Base-by-base conservation (phyloP, 2,329 filamentous ascomycete species). In the Trichoderma koningii region DNA sequence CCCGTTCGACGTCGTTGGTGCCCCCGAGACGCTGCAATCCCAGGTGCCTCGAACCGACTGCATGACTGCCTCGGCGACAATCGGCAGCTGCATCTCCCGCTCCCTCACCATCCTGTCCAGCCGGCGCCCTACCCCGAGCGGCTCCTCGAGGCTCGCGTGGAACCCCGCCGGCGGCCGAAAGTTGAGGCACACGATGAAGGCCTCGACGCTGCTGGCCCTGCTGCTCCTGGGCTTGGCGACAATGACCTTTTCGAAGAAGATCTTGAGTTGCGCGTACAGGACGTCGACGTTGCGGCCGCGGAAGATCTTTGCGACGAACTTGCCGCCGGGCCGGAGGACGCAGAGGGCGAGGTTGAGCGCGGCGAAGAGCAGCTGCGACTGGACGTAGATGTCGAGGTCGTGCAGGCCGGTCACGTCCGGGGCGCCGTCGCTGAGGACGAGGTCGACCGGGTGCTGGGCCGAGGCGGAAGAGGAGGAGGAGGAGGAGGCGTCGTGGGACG, bases 281-380 rank as follows among this genome's bases (percentile, higher is more conserved):
- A 98, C 82, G 74, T 98, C 95, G n/a, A 98, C 93, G 72, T 98
- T 95, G 71, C 93, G 89, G 17, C 92, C 93, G 17, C 95, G 83
- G 80, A 99, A 99, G 67, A 99, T 97, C 81, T 99, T 99, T 66
- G 95, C 95, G 7, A 99, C 94, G 71, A 99, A 99, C 73, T 92
- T 96, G 68, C 95, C 95, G 50, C 95, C 95, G 0, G 93, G 93
- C 66, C 91, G 90, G 23, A 99, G 85, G 14, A 99, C 93, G 74
- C 94, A 96, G 14, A 97, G 86, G 0, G 95, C 93, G 3, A 99
- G 86, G 76, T 97, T 97, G 21, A 99, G 85, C 0, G 95, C 95
- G 0, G 94, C 92, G 77, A 96, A 97, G 56, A 99, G 88, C 9
- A 99, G 85, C 78, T 98, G 95, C 9, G 91, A 93, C 78, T 99